Conservation (phyloP, 2,329 filamentous ascomycete genomes). For the Colletotrichum sojae region DNA sequence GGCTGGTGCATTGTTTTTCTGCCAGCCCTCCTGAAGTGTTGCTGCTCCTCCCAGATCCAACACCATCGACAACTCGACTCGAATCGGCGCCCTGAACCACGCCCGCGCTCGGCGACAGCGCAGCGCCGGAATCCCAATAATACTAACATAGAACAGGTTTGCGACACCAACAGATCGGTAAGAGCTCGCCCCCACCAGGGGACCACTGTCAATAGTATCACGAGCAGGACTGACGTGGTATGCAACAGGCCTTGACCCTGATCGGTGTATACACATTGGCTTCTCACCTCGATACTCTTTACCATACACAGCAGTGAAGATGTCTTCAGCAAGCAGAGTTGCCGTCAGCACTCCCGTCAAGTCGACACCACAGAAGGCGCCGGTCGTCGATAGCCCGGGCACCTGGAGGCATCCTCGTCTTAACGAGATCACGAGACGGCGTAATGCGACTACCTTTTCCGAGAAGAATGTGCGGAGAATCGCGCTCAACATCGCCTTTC, state of each 20-base stretch:
- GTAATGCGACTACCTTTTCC: conserved; percentile 83
- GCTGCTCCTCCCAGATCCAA: conserved; percentile 16
- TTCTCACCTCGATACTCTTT: neutral
- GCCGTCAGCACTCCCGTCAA: conserved; percentile 57
- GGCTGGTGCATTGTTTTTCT: conserved; percentile 41
- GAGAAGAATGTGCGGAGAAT: conserved; percentile 82
- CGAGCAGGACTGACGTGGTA: conserved; percentile 14
- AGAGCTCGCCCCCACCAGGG: neutral
- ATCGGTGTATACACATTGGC: conserved; percentile 19
- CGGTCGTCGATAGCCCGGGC: conserved; percentile 72
- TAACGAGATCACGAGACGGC: conserved; percentile 86
- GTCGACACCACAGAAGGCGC: conserved; percentile 53
- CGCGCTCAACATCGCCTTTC: conserved; percentile 73
- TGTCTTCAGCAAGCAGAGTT: conserved; percentile 47
- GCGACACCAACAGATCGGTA: conserved; percentile 15
- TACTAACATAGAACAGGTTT: conserved; percentile 46
- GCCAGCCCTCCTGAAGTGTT: conserved; percentile 24
- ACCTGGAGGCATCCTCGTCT: conserved; percentile 93
- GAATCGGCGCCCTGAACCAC: conserved; percentile 39
- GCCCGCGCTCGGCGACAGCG: conserved; percentile 37
- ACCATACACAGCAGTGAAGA: conserved; percentile 37
- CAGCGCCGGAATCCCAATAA: conserved; percentile 33
- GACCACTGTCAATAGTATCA: neutral
- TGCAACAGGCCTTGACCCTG: conserved; percentile 36
- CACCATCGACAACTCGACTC: conserved; percentile 35